phyloP scores from a whole-genome alignment of 306 rosid genomes.

The Aeschynomene evenia region DNA sequence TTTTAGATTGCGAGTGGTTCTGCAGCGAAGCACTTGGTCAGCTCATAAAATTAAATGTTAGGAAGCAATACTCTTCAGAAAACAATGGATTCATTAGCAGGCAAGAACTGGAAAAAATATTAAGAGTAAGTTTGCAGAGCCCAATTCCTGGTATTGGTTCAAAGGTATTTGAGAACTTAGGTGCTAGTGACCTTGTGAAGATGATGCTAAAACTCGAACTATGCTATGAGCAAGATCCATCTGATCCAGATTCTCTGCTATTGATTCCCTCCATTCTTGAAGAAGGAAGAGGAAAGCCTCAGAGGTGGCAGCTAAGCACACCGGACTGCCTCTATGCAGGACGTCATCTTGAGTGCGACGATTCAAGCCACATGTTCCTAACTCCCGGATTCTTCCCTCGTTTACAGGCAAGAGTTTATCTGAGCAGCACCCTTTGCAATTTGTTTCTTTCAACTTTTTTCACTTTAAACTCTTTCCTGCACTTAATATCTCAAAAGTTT shows the following conservation, averaged over 20 bases:
- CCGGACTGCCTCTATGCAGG: conserved; percentile 67
- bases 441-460: not conserved
- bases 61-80: conserved; percentile 55
- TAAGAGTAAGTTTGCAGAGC: conserved; percentile 75
- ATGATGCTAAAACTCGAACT: conserved; percentile 98
- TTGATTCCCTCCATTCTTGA: conserved; percentile 84
- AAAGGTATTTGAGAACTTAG: conserved; percentile 82
- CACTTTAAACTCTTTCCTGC: not conserved
- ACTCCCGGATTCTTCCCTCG: conserved; percentile 94
- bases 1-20: conserved; percentile 92
- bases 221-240: conserved; percentile 78
- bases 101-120: conserved; percentile 74
- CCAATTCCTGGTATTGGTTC: conserved; percentile 82
- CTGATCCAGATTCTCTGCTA: conserved; percentile 63
- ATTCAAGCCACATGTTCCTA: conserved; percentile 90
- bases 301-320: conserved; percentile 68
- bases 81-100: conserved; percentile 70
- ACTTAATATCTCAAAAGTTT: not conserved
- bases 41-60: conserved; percentile 62
- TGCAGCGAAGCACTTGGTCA: conserved; percentile 86
- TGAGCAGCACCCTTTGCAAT: not conserved
- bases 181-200: conserved; percentile 75
- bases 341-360: conserved; percentile 90
- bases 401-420: conserved; percentile 61
- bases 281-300: conserved; percentile 90